phyloP scores from a whole-genome alignment of 2,329 filamentous ascomycete genomes.

The Exophiala aquamarina region DNA sequence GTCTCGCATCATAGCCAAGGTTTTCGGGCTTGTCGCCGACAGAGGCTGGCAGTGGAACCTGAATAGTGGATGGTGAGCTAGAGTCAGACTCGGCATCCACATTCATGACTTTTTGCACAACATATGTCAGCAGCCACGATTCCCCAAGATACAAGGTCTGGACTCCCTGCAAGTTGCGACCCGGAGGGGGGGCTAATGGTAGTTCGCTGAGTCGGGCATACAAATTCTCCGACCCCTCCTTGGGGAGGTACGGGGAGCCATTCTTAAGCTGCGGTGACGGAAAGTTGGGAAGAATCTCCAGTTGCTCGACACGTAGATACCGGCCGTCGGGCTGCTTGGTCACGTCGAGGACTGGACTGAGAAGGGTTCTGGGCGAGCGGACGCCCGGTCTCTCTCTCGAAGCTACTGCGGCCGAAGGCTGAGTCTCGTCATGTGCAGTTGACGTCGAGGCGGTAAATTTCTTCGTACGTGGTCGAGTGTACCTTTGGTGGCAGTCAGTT shows the following conservation, averaged over 20 bases:
- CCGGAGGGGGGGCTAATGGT: not conserved
- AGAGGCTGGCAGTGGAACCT: constrained; percentile 3
- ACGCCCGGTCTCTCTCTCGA: not conserved
- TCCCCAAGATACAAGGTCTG: constrained; percentile 12
- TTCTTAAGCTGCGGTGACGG: not conserved
- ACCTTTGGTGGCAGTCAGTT: too few relatives aligned
- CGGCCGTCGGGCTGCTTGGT: not conserved
- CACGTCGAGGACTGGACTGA: not conserved
- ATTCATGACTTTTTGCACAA: constrained; percentile 8
- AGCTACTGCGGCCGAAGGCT: not conserved
- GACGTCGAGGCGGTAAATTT: too few relatives aligned
- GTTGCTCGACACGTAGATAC: not conserved
- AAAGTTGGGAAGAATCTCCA: not conserved
- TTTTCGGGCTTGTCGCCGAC: constrained; percentile 14
- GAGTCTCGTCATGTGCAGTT: not conserved
- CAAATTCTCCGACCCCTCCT: constrained; percentile 12
- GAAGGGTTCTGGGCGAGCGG: too few relatives aligned
- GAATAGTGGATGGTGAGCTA: constrained; percentile 9
- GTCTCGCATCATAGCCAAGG: constrained; percentile 6
- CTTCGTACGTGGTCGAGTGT: constrained; percentile 8
- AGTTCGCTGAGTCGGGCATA: constrained; percentile 8
- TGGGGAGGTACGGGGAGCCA: too few relatives aligned
- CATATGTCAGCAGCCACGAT: constrained; percentile 11
- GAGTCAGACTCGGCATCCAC: not conserved
- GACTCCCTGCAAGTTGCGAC: constrained; percentile 7